Evolutionary conservation across 2,329 filamentous ascomycete genomes (phyloP).

Genomic region (Trichoderma lentiforme): DNA sequence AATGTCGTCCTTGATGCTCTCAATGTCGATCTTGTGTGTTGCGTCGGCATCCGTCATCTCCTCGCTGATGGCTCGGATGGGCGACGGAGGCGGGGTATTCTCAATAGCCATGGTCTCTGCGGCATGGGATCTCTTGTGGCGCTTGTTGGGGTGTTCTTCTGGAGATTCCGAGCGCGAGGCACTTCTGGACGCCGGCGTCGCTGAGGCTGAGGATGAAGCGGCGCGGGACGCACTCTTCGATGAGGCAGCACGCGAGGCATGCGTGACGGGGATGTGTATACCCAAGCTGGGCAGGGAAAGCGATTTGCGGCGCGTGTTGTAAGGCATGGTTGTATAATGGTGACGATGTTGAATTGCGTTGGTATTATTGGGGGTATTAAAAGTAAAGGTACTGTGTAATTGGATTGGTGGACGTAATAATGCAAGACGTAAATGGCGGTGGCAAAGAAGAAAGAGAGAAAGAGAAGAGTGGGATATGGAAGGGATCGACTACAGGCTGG

Average conservation of each 20-base stretch:
- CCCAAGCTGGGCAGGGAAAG: conserved; percentile 88
- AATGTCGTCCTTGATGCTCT: conserved; percentile 90
- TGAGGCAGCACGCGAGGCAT: conserved; percentile 57
- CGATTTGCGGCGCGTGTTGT: conserved; percentile 96
- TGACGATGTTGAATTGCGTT: not conserved
- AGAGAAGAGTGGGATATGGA: not conserved
- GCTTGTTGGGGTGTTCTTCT: conserved; percentile 54
- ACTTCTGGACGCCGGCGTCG: conserved; percentile 32
- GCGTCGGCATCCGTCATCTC: conserved; percentile 28
- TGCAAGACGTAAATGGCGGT: conserved; percentile 6
- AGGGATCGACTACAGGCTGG: conserved; percentile 13
- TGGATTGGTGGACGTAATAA: not conserved
- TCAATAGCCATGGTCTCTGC: conserved; percentile 74
- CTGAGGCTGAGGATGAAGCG: conserved; percentile 29
- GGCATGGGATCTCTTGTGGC: conserved; percentile 72
- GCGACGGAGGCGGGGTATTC: conserved; percentile 62
- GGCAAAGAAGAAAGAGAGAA: conserved; percentile 10
- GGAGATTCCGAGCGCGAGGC: conserved; percentile 30
- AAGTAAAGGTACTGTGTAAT: conserved; percentile 6
- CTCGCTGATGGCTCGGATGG: conserved; percentile 30
- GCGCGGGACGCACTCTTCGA: conserved; percentile 35
- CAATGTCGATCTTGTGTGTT: conserved; percentile 54
- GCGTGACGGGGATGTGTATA: conserved; percentile 74
- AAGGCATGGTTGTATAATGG: conserved; percentile 62
- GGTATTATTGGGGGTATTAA: not conserved